phyloP scores from a whole-genome alignment of 164 flowering plant species.

The Aristolochia fimbriata region DNA sequence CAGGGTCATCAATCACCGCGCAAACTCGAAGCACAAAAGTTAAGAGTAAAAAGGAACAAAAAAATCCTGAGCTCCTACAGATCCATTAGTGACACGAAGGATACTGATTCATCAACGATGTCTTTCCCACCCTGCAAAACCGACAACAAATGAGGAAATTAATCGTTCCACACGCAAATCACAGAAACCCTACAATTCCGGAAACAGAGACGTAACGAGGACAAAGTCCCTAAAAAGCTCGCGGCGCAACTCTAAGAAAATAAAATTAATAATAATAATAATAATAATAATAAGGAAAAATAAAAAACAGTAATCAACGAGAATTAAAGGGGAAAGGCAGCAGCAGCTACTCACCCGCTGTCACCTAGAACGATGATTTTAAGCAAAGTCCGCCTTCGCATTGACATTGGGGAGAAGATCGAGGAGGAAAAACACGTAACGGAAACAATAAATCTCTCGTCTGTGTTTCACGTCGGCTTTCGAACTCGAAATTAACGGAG shows the following conservation, averaged over 20 bases:
- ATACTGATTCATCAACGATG: constrained; percentile 96
- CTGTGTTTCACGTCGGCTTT: too few species aligned
- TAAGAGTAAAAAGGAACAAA: neutral
- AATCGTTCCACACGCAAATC: neutral
- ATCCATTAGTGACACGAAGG: constrained; percentile 24
- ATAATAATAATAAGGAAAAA: too few species aligned
- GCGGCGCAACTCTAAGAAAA: neutral
- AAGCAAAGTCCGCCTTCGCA: constrained; percentile 72
- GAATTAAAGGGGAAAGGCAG: neutral
- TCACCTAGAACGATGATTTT: constrained; percentile 97
- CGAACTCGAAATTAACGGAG: too few species aligned
- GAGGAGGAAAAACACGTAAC: neutral
- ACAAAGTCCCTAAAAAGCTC: neutral
- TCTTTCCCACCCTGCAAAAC: constrained; percentile 77
- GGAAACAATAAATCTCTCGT: neutral
- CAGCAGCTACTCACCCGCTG: constrained; percentile 51
- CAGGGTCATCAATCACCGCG: neutral
- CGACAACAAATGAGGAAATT: neutral
- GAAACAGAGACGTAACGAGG: neutral
- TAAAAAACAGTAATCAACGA: neutral
- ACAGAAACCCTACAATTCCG: constrained; percentile 4
- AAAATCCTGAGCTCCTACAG: constrained; percentile 4
- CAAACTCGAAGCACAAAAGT: neutral
- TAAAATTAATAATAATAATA: too few species aligned
- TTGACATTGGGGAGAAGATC: constrained; percentile 35